Base-by-base conservation (phyloP, 2,329 filamentous ascomycete species). In the Mariannaea sp. region DNA sequence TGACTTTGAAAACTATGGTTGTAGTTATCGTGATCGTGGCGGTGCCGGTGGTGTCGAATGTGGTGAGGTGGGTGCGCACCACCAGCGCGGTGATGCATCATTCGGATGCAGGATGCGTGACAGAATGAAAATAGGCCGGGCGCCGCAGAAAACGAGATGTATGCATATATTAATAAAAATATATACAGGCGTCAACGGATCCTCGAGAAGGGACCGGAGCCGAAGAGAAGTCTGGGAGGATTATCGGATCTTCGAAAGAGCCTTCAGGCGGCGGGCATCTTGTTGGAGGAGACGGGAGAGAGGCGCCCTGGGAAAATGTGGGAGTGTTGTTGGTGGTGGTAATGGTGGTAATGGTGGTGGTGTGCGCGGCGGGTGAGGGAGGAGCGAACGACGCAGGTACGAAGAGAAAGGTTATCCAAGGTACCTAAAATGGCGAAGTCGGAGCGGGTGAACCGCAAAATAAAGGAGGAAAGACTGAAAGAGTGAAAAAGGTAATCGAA, bases 51-150 rank as follows among this genome's bases (percentile, higher is more conserved):
- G 48, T 62, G 22, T 5, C 49, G 56, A 50, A 50, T 55, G 54
- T 64, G 47, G 56, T 62, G 27, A 13, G 41, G 54, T 43, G 46
- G 53, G 56, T 57, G 58, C 60, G 56, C 53, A 60, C 53, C 55
- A 41, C 55, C 55, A 49, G 56, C 56, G 59, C 59, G 60, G 57
- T 49, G 53, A 57, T 46, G 64, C 65, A 67, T 67, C 56, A 55
- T 55, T 57, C 50, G 56, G 55, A 54, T 36, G 13, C 54, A 38
- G 41, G 29, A 33, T 36, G 42, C 19, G 41, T 43, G 19, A 44
- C 29, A 20, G 33, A 22, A 29, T 4, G 30, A 20, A 20, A 35
- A 49, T 14, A 16, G 19, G 36, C 38, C 26, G 24, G 16, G 14
- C 12, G 20, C 41, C 27, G 14, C 6, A 33, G 13, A 16, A 43